Conservation (phyloP, 1,284 basidiomycete genomes). For the Mycena sp. region DNA sequence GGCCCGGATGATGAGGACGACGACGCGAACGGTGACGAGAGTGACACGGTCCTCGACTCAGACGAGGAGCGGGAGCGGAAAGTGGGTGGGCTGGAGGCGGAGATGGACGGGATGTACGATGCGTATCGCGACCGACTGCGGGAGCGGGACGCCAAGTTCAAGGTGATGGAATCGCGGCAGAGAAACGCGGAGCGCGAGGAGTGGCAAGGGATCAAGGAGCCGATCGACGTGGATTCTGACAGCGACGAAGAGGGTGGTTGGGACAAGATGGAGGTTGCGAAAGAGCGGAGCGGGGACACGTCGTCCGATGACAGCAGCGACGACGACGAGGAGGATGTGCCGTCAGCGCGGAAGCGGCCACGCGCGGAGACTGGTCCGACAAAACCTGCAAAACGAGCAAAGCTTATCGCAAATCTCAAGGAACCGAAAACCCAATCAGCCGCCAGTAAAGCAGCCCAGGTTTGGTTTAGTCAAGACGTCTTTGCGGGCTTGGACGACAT, state of each 20-base stretch:
- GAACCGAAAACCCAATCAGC: conserved; percentile 42
- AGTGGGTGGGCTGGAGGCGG: conserved; percentile 78
- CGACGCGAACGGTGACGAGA: conserved; percentile 47
- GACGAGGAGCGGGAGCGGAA: conserved; percentile 80
- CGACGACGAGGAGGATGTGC: conserved; percentile 55
- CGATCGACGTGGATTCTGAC: conserved; percentile 55
- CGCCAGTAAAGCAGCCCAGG: conserved; percentile 60
- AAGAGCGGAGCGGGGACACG: conserved; percentile 66
- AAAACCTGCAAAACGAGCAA: conserved; percentile 49
- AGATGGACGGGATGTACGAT: conserved; percentile 91
- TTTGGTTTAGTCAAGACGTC: conserved; percentile 97
- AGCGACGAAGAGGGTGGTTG: conserved; percentile 76
- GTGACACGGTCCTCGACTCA: conserved; percentile 62
- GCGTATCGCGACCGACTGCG: conserved; percentile 85
- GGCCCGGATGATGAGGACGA: conserved; percentile 57
- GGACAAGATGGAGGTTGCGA: conserved; percentile 74
- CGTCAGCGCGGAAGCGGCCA: conserved; percentile 52
- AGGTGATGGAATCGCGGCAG: conserved; percentile 84
- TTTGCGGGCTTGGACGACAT: conserved; percentile 82
- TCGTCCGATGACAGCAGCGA: conserved; percentile 64
- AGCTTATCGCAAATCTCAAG: conserved; percentile 53
- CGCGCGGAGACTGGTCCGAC: conserved; percentile 44
- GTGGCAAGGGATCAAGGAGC: conserved; percentile 80
- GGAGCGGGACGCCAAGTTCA: conserved; percentile 92
- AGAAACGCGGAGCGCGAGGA: conserved; percentile 79